phyloP scores from a whole-genome alignment of 129 eudicot species.

The Flaveria robusta region DNA sequence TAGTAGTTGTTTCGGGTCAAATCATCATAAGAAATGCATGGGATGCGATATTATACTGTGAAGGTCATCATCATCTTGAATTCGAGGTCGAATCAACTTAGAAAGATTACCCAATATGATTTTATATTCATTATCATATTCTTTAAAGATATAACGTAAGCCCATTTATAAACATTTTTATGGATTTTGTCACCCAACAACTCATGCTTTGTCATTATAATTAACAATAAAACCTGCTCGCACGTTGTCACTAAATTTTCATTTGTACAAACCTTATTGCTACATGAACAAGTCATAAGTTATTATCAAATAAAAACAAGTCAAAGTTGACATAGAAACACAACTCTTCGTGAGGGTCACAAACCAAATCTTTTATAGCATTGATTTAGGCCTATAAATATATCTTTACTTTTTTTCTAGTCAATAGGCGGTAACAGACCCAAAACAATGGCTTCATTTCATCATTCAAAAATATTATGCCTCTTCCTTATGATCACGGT shows the following conservation, averaged over 20 bases:
- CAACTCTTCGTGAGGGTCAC: constrained; percentile 65
- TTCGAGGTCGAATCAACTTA: not conserved
- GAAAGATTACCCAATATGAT: not conserved
- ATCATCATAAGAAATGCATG: too few relatives aligned
- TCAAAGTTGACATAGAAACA: constrained; percentile 24
- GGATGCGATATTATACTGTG: too few relatives aligned
- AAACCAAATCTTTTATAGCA: constrained; percentile 33
- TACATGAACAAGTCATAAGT: constrained; percentile 13
- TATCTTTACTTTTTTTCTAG: not conserved
- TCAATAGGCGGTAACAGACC: too few relatives aligned
- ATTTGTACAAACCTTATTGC: not conserved
- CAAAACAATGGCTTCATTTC: constrained; percentile 50
- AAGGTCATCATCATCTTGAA: not conserved
- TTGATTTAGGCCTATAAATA: constrained; percentile 45
- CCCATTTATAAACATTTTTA: not conserved
- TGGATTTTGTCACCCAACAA: not conserved
- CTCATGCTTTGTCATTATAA: not conserved
- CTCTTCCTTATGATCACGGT: constrained; percentile 31
- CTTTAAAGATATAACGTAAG: not conserved
- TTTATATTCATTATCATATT: not conserved
- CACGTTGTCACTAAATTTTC: constrained; percentile 43
- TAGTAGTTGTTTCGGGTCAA: too few relatives aligned
- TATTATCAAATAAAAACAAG: not conserved
- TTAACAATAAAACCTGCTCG: constrained; percentile 18
- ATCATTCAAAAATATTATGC: constrained; percentile 23